Base-by-base conservation (phyloP, 2,329 filamentous ascomycete species). In the Aotearoamyces nothofagi region DNA sequence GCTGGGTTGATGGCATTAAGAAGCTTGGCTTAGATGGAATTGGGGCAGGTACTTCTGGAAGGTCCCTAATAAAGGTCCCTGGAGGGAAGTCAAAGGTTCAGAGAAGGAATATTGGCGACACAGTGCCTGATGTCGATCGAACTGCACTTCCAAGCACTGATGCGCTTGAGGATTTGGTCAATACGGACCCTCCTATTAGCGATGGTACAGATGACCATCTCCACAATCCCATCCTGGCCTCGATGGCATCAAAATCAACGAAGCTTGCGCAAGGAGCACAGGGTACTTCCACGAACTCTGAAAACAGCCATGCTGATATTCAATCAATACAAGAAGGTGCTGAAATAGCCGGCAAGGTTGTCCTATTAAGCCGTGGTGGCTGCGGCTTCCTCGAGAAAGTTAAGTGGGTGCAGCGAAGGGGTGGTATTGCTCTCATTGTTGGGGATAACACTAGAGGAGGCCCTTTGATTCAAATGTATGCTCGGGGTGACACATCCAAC, bases 361-460 rank as follows among this genome's bases (percentile, higher is more conserved):
- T 92, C 2, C 60, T 98, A 29, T 62, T 98, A 32, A 92, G 82
- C 51, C 74, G 90, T 31, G 90, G 90, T 33, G 90, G 87, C 5
- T 98, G 90, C 52, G 90, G 90, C 4, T 98, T 98, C 51, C 56
- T 94, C 35, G 87, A 96, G 49, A 98, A 98, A 55, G 83, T 90
- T 38, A 87, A 92, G 58, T 98, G 90, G 90, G 83, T 80, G 9
- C 90, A 98, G 52, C 69, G 84, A 36, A 71, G 90, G 46, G 90
- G 90, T 14, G 90, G 79, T 12, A 67, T 84, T 34, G 90, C 82
- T 19, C 61, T 98, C 35, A 92, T 98, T 39, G 86, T 98, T 3
- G 90, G 90, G 15, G 90, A 98, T 51, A 80, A 94, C 51, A 78
- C 81, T 33, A 79, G 81, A 36, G 87, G 87, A 24, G 86, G 84